phyloP scores from a whole-genome alignment of 192 early-diverging fungal genomes.

The Backusella tarrabulga region DNA sequence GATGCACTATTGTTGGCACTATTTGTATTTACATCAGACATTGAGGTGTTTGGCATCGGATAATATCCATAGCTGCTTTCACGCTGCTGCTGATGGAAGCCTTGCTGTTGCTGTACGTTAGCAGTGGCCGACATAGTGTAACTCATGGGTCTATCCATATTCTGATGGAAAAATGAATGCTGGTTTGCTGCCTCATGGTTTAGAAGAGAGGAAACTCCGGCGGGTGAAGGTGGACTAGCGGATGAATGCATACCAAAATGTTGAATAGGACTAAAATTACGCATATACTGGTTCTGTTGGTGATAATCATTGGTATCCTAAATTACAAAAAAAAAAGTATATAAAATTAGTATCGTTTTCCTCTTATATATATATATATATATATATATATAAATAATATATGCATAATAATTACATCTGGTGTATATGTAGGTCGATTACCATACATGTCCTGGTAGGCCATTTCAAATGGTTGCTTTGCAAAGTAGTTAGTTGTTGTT shows the following conservation, averaged over 20 bases:
- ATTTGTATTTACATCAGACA: neutral
- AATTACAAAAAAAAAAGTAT: constrained; percentile 16
- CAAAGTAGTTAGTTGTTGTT: neutral
- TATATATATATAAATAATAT: constrained; percentile 14
- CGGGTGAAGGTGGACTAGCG: constrained; percentile 5
- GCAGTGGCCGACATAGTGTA: neutral
- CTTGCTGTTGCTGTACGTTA: neutral
- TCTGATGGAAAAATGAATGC: neutral
- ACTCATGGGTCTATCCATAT: neutral
- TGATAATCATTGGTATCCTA: constrained; percentile 12
- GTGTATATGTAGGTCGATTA: constrained; percentile 15
- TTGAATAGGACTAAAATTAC: constrained; percentile 5
- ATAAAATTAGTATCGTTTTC: constrained; percentile 1
- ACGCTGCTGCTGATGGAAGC: neutral
- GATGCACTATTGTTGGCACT: neutral
- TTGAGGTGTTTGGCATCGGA: neutral
- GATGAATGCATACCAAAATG: constrained; percentile 3
- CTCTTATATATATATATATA: neutral
- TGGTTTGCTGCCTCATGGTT: neutral
- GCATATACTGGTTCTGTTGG: constrained; percentile 11
- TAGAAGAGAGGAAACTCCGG: neutral
- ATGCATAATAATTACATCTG: constrained; percentile 14
- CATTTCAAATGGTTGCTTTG: constrained; percentile 15
- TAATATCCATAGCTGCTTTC: neutral
- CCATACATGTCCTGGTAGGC: constrained; percentile 16